Percentiles rank a stretch among this genome's conserved stretches.
phyloP scores from a whole-genome alignment of 2,329 filamentous ascomycete species.

The Cladophialophora exuberans region DNA sequence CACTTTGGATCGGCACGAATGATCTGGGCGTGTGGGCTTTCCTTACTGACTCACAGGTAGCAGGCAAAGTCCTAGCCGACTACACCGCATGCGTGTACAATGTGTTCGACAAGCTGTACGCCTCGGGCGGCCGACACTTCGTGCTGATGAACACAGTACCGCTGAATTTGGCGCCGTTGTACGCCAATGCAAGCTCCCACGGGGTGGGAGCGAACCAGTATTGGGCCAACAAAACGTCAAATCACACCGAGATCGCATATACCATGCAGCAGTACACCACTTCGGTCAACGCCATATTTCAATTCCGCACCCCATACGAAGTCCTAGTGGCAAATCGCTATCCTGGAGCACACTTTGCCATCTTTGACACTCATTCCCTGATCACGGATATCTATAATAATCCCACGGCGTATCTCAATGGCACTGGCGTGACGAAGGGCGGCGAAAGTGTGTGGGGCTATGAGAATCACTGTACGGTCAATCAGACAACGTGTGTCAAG shows the following conservation, averaged over 20 bases:
- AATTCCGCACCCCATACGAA: slow-evolving; percentile 56
- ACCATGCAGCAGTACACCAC: slow-evolving; percentile 55
- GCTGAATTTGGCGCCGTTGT: slow-evolving; percentile 69
- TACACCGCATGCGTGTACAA: slow-evolving; percentile 71
- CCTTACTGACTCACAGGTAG: slow-evolving; percentile 65
- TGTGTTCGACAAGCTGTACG: slow-evolving; percentile 66
- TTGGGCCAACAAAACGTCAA: slow-evolving; percentile 53
- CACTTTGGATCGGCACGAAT: slow-evolving; percentile 81
- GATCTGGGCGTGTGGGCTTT: slow-evolving; percentile 71
- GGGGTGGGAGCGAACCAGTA: slow-evolving; percentile 50
- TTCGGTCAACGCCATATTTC: slow-evolving; percentile 55
- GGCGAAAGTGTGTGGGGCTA: slow-evolving; percentile 66
- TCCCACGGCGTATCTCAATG: slow-evolving; percentile 65
- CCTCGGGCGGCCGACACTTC: slow-evolving; percentile 69
- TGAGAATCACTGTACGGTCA: slow-evolving; percentile 58
- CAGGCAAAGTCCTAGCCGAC: slow-evolving; percentile 63
- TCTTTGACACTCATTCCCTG: slow-evolving; percentile 67
- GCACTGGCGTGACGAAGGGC: slow-evolving; percentile 63
- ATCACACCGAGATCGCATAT: slow-evolving; percentile 54
- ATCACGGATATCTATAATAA: slow-evolving; percentile 57
- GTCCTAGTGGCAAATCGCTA: slow-evolving; percentile 47
- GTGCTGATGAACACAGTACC: slow-evolving; percentile 72
- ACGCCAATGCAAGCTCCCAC: slow-evolving; percentile 55
- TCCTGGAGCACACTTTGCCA: slow-evolving; percentile 61
- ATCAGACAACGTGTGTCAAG: slow-evolving; percentile 42